phyloP scores from a whole-genome alignment of 2,329 filamentous ascomycete genomes.

The Alternaria viburni region DNA sequence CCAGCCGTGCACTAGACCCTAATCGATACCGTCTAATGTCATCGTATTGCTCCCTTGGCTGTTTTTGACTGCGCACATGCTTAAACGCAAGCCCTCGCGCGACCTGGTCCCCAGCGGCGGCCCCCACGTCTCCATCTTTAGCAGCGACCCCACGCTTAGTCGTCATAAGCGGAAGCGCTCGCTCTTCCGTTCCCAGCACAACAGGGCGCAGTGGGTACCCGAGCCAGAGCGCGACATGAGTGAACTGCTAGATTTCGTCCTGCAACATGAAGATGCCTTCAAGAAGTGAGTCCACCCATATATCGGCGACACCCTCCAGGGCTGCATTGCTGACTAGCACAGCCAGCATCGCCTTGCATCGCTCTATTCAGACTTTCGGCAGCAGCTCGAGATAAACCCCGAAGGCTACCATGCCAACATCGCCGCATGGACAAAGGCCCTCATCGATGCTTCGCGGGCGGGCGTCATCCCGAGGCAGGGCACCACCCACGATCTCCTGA shows the following conservation, averaged over 20 bases:
- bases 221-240: conserved; percentile 57
- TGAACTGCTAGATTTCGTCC: conserved; percentile 69
- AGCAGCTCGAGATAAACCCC: conserved; percentile 77
- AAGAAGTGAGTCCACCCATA: conserved; percentile 45
- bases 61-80: conserved; percentile 18
- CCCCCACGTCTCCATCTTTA: conserved; percentile 32
- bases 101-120: conserved; percentile 12
- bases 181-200: conserved; percentile 29
- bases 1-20: conserved; percentile 7
- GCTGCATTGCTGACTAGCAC: conserved; percentile 15
- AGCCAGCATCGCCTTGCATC: conserved; percentile 77
- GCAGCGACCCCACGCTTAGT: conserved; percentile 22
- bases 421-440: conserved; percentile 76
- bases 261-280: conserved; percentile 57
- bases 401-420: conserved; percentile 85
- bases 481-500: conserved; percentile 54
- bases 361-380: conserved; percentile 84
- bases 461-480: conserved; percentile 61
- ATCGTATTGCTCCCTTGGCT: not conserved
- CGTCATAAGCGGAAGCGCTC: conserved; percentile 28
- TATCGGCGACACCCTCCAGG: not conserved
- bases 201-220: conserved; percentile 24
- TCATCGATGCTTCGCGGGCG: conserved; percentile 70
- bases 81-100: conserved; percentile 33
- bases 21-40: not conserved